A percentile compares a stretch with the other conserved stretches of the same genome.
Conservation (phyloP, 164 flowering plant species). For the Magnolia kwangsiensis region DNA sequence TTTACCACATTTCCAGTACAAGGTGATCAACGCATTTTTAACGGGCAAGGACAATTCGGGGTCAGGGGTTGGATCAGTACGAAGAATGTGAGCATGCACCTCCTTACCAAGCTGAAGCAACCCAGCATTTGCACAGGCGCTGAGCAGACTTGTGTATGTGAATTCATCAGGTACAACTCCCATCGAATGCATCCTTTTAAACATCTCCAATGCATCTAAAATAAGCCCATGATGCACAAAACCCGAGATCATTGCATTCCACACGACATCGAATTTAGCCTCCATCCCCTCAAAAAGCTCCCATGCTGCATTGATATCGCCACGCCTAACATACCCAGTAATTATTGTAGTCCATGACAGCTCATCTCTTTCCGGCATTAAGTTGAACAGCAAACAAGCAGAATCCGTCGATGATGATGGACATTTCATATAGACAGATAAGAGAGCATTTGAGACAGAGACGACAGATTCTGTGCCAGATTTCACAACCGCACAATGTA, state of each 20-base stretch:
- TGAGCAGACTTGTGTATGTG: slow-evolving; percentile 44
- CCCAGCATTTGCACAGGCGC: slow-evolving; percentile 50
- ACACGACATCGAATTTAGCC: slow-evolving; percentile 39
- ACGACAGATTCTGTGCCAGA: slow-evolving; percentile 40
- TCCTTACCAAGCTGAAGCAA: slow-evolving; percentile 36
- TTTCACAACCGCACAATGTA: slow-evolving; percentile 55
- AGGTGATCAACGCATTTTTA: slow-evolving; percentile 44
- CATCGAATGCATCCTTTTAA: slow-evolving; percentile 32
- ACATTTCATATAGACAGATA: slow-evolving; percentile 63
- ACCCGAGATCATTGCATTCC: slow-evolving; percentile 66
- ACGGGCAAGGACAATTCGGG: slow-evolving; percentile 31
- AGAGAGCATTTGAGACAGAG: slow-evolving; percentile 61
- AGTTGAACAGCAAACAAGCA: slow-evolving; percentile 63
- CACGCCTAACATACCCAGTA: slow-evolving; percentile 65
- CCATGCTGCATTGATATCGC: slow-evolving; percentile 35
- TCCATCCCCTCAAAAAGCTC: slow-evolving; percentile 40
- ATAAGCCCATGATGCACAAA: slow-evolving; percentile 43
- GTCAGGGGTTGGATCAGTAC: slow-evolving; percentile 23
- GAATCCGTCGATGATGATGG: slow-evolving; percentile 32
- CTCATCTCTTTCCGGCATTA: slow-evolving; percentile 55
- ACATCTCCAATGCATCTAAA: slow-evolving; percentile 39
- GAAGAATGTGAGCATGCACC: slow-evolving; percentile 43
- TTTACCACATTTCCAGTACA: slow-evolving; percentile 44
- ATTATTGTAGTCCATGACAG: slow-evolving; percentile 75
- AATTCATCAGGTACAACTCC: slow-evolving; percentile 44